These are phyloP conservation scores for Niebla homalea DNA, from an alignment of 495 filamentous ascomycete species.

Conservation along the genomic window DNA sequence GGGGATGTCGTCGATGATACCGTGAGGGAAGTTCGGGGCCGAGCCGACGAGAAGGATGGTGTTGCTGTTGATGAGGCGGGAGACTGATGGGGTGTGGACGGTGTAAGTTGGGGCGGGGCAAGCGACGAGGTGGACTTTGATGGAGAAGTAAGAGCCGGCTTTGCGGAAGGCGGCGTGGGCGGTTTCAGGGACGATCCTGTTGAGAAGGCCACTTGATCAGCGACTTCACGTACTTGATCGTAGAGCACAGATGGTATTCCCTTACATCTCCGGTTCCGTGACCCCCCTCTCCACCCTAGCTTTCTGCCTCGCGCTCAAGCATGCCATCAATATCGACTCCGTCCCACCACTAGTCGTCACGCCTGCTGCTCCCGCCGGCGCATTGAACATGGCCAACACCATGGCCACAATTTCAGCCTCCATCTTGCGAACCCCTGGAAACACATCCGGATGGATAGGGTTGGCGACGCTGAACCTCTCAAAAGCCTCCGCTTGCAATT, in stretches of 20 bases:
- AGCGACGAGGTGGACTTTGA: constrained; percentile 80
- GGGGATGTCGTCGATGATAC: constrained; percentile 90
- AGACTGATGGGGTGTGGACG: constrained; percentile 62
- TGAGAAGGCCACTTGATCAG: background rate
- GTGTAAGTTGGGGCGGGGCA: constrained; percentile 78
- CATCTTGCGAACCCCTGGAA: constrained; percentile 97
- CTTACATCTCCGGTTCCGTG: constrained; percentile 88
- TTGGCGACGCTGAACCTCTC: constrained; percentile 90
- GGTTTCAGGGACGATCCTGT: constrained; percentile 83
- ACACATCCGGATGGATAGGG: constrained; percentile 97
- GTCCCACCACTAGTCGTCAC: constrained; percentile 89
- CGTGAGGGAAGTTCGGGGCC: constrained; percentile 94
- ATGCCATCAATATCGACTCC: constrained; percentile 93
- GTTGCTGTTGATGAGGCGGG: constrained; percentile 85
- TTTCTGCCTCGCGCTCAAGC: constrained; percentile 76
- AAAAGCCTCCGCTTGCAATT: constrained; percentile 84
- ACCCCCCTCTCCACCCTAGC: constrained; percentile 71
- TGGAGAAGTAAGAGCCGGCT: constrained; percentile 85
- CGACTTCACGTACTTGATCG: background rate
- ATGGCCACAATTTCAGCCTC: constrained; percentile 96
- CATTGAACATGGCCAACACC: constrained; percentile 85
- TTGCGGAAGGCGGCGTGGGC: constrained; percentile 95
- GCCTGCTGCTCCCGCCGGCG: constrained; percentile 69
- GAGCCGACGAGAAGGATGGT: constrained; percentile 93
- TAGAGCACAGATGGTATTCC: background rate